phyloP scores from a whole-genome alignment of 2,329 filamentous ascomycete genomes.

The Exophiala spinifera region DNA sequence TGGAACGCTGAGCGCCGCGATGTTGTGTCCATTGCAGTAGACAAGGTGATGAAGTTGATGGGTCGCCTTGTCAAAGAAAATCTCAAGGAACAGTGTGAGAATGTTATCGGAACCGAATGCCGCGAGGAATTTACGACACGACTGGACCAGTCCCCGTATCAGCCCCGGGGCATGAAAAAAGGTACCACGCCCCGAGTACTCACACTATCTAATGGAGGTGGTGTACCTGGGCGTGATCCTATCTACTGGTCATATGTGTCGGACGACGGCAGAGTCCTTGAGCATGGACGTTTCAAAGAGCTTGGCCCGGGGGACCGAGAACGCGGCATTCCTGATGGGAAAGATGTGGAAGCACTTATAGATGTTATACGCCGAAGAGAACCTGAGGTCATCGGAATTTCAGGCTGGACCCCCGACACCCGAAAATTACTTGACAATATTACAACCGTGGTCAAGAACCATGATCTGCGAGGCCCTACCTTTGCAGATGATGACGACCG shows the following conservation, averaged over 20 bases:
- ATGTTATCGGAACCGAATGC: conserved; percentile 81
- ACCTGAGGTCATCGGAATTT: conserved; percentile 86
- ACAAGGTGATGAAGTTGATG: conserved; percentile 78
- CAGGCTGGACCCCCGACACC: conserved; percentile 84
- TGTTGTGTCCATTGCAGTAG: conserved; percentile 75
- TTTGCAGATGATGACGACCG: conserved; percentile 80
- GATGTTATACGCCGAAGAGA: conserved; percentile 75
- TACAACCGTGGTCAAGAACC: conserved; percentile 72
- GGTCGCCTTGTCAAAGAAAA: conserved; percentile 92
- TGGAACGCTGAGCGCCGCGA: conserved; percentile 90
- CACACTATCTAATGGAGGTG: conserved; percentile 80
- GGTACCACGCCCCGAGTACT: conserved; percentile 86
- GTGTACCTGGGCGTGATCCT: conserved; percentile 69
- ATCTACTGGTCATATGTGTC: conserved; percentile 91
- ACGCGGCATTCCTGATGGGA: conserved; percentile 63
- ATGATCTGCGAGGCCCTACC: conserved; percentile 73
- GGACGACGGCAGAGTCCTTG: conserved; percentile 83
- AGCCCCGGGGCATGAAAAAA: conserved; percentile 86
- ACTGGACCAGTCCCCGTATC: conserved; percentile 93
- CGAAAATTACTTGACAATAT: conserved; percentile 79
- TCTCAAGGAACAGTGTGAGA: conserved; percentile 88
- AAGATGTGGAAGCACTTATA: conserved; percentile 66
- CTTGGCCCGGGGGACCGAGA: conserved; percentile 65
- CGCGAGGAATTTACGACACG: conserved; percentile 85
- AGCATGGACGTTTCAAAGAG: conserved; percentile 83